A percentile compares a stretch with the other conserved stretches of the same genome.
Conservation (phyloP, 2,329 filamentous ascomycete species). For the Cercospora citrullina region DNA sequence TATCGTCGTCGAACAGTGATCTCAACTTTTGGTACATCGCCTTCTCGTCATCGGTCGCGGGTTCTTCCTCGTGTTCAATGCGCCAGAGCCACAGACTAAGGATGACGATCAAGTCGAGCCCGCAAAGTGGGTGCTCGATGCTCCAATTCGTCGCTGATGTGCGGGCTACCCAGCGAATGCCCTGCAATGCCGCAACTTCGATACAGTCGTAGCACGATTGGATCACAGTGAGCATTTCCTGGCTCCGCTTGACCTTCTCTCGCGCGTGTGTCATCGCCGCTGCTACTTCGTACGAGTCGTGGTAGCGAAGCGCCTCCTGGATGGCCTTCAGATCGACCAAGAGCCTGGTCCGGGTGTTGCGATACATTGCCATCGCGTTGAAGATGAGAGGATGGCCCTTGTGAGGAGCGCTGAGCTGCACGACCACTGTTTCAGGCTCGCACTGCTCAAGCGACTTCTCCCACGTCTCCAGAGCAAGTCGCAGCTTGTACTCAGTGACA, state of each 20-base stretch:
- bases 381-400: conserved; percentile 96
- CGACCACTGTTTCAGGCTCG: conserved; percentile 83
- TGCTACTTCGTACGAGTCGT: conserved; percentile 95
- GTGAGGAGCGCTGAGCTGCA: conserved; percentile 89
- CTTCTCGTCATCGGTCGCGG: conserved; percentile 77
- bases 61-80: conserved; percentile 97
- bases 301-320: conserved; percentile 93
- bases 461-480: conserved; percentile 96
- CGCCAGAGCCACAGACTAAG: conserved; percentile 97
- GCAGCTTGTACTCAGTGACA: conserved; percentile 96
- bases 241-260: conserved; percentile 89
- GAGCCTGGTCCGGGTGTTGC: conserved; percentile 86
- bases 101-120: conserved; percentile 96
- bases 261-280: conserved; percentile 94
- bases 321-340: conserved; percentile 95
- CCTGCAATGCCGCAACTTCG: conserved; percentile 89
- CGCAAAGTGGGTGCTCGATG: conserved; percentile 94
- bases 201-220: conserved; percentile 98
- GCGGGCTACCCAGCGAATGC: conserved; percentile 96
- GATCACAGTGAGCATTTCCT: conserved; percentile 98
- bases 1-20: conserved; percentile 85
- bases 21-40: conserved; percentile 92
- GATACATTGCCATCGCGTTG: conserved; percentile 96
- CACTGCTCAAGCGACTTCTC: conserved; percentile 92
- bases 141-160: conserved; percentile 99